Conservation (phyloP, 371 early-diverging fungal genomes). For the Apophysomyces variabilis region DNA sequence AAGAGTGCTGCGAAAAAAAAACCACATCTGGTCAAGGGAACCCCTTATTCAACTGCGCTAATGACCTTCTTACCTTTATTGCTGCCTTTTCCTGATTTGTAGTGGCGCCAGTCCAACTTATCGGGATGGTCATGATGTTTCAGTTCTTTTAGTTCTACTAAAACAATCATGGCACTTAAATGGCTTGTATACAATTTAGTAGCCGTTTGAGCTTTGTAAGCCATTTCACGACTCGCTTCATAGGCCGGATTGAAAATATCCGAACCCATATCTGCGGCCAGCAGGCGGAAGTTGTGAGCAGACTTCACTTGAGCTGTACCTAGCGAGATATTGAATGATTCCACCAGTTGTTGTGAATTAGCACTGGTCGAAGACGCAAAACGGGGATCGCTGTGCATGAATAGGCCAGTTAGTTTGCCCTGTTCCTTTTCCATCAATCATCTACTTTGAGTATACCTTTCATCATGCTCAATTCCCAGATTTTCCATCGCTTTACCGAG, state of each 20-base stretch:
- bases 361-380: constrained; percentile 13
- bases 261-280: constrained; percentile 54
- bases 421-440: not conserved
- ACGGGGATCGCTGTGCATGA: constrained; percentile 15
- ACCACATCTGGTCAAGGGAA: too few species aligned
- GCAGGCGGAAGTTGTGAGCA: constrained; percentile 70
- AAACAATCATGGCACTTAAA: constrained; percentile 66
- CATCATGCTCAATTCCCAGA: constrained; percentile 64
- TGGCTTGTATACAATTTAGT: constrained; percentile 70
- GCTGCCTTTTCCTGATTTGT: constrained; percentile 64
- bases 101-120: constrained; percentile 54
- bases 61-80: constrained; percentile 58
- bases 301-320: constrained; percentile 76
- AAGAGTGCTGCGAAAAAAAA: constrained; percentile 55
- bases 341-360: constrained; percentile 57
- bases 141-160: constrained; percentile 62
- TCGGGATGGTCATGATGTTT: constrained; percentile 22
- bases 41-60: not conserved
- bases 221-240: constrained; percentile 60
- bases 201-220: constrained; percentile 74
- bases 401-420: not conserved
- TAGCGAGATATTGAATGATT: constrained; percentile 74
- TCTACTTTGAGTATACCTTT: constrained; percentile 34
- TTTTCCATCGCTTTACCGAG: constrained; percentile 78
- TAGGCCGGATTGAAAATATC: constrained; percentile 58